Percentiles rank a stretch among this genome's conserved stretches.
These are phyloP conservation scores for Flammula alnicola DNA, from an alignment of 1,284 basidiomycete species.

Conservation along the genomic window DNA sequence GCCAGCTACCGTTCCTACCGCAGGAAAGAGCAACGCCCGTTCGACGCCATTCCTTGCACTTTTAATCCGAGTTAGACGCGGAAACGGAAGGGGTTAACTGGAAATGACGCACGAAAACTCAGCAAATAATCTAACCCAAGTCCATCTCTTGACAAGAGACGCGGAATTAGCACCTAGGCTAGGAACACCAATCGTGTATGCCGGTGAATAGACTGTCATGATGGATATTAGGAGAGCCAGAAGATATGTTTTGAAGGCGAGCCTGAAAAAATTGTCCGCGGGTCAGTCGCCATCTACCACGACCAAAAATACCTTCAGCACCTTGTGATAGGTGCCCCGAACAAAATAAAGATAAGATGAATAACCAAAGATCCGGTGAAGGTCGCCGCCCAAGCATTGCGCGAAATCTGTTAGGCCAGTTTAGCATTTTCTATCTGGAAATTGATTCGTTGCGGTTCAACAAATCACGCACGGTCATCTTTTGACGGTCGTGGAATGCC, in stretches of 20 bases:
- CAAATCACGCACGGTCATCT: slow-evolving; percentile 40
- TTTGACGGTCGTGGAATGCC: slow-evolving; percentile 42
- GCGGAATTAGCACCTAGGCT: slow-evolving; percentile 45
- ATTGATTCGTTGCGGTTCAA: slow-evolving; percentile 4
- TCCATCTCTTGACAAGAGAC: slow-evolving; percentile 51
- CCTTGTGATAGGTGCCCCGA: slow-evolving; percentile 78
- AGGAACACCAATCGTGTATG: slow-evolving; percentile 75
- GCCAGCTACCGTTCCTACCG: slow-evolving; percentile 73
- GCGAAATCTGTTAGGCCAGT: slow-evolving; percentile 41
- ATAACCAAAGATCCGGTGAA: slow-evolving; percentile 51
- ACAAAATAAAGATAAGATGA: slow-evolving; percentile 59
- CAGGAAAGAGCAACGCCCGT: slow-evolving; percentile 79
- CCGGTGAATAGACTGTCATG: slow-evolving; percentile 69
- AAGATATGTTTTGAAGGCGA: slow-evolving; percentile 63
- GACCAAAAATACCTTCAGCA: slow-evolving; percentile 36
- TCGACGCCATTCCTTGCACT: slow-evolving; percentile 66
- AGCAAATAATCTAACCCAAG: slow-evolving; percentile 80
- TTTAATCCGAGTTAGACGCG: slow-evolving; percentile 40
- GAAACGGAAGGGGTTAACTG: slow-evolving; percentile 11
- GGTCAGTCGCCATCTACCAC: slow-evolving; percentile 11
- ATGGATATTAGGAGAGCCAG: slow-evolving; percentile 73
- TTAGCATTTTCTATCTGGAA: slow-evolving; percentile 7
- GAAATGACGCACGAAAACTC: slow-evolving; percentile 70
- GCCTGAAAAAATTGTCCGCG: slow-evolving; percentile 37
- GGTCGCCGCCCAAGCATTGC: slow-evolving; percentile 59